Evolutionary conservation across 2,329 filamentous ascomycete species (phyloP), one percentile per base, ranked within the genome.

Genomic region (Chaetothyriales sp.): DNA sequence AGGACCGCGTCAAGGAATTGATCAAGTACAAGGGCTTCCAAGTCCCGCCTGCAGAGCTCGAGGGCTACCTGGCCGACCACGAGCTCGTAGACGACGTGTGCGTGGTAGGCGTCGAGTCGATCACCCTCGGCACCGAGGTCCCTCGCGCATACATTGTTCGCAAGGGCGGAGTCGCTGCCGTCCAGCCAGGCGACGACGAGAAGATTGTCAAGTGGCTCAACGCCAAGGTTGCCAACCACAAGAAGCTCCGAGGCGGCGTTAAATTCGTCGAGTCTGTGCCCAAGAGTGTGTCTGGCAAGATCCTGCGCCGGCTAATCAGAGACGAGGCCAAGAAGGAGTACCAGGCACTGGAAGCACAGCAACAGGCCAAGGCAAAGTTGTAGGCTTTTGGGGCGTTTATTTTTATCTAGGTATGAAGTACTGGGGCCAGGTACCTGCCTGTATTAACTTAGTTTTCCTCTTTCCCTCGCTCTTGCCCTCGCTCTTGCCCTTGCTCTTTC

Each of bases 1-100:
- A 39, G 32, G 32, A 39, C 32, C 47, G 44, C 20, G 73, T 86
- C 26, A 87, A 86, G 70, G 73, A 73, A 51, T 60, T 73, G 7
- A 73, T 73, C 58, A 73, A 73, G 55, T 72, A 72, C 49, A 73
- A 73, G 55, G 72, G 72, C 1, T 61, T 72, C 44, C 71, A 74
- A 59, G 70, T 75, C 15, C 68, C 72, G 9, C 73, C 73, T 1
- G 70, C 71, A 0, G 73, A 75, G 51, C 60, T 75, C 0, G 72
- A 75, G 59, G 70, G 65, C 1, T 52, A 72, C 44, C 60, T 75
- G 0, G 52, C 73, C 1, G 63, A 61, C 3, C 68, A 74, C 52
- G 63, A 64, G 1, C 54, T 62, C 1, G 62, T 75, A 1, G 55
- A 64, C 2, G 72, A 75, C 57, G 70, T 69, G 1, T 68, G 68